These are phyloP conservation scores for Leccinum griseonigrum DNA, from an alignment of 1,284 basidiomycete species.

Conservation along the genomic window DNA sequence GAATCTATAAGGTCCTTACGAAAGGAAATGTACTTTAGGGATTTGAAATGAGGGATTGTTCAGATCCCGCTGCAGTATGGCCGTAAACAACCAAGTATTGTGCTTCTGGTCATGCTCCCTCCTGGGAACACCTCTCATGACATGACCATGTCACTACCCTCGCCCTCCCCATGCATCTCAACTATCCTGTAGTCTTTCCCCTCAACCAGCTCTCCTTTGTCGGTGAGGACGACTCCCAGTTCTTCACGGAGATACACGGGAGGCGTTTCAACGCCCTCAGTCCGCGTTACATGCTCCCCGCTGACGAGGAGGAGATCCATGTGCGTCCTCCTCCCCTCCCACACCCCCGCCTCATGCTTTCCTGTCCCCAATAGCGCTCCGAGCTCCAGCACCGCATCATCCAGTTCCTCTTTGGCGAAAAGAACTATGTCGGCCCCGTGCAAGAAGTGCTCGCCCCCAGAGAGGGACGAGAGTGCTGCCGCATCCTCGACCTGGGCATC, in stretches of 20 bases:
- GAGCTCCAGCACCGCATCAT: constrained; percentile 60
- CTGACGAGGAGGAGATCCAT: constrained; percentile 59
- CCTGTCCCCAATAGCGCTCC: constrained; percentile 43
- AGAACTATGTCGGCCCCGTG: constrained; percentile 62
- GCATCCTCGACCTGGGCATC: constrained; percentile 66
- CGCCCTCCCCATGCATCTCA: constrained; percentile 28
- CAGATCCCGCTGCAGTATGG: constrained; percentile 33
- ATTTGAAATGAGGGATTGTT: constrained; percentile 30
- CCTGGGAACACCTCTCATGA: constrained; percentile 11
- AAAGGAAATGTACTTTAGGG: constrained; percentile 30
- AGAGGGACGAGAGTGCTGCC: constrained; percentile 30
- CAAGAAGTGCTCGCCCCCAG: constrained; percentile 43
- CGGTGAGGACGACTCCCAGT: constrained; percentile 46
- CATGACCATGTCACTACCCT: constrained; percentile 21
- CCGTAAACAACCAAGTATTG: constrained; percentile 26
- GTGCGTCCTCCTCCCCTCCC: constrained; percentile 32
- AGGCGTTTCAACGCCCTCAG: constrained; percentile 52
- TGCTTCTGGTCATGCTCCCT: constrained; percentile 35
- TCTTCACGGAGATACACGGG: constrained; percentile 47
- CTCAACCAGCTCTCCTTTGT: constrained; percentile 37
- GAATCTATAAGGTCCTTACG: constrained; percentile 35
- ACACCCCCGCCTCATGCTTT: background rate
- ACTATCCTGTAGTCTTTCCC: constrained; percentile 34
- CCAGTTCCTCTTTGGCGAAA: constrained; percentile 60
- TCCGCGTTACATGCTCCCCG: constrained; percentile 54